Evolutionary conservation across 495 filamentous ascomycete genomes (phyloP).

Genomic region (Hypoxylon trugodes): DNA sequence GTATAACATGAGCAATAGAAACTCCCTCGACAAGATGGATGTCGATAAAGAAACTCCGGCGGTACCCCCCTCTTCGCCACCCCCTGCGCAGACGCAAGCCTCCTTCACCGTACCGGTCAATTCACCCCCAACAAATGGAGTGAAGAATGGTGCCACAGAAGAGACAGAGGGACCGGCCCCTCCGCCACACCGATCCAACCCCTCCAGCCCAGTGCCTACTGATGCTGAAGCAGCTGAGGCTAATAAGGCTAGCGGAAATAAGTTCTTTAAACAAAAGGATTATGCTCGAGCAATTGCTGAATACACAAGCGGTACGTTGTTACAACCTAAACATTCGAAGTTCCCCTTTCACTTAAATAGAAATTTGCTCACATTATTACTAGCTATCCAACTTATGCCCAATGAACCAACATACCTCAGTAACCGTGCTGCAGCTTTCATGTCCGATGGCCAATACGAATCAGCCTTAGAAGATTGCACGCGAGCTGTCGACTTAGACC

Average conservation of each 20-base stretch:
- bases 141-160: constrained; percentile 44
- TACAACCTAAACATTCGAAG: too few species aligned
- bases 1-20: constrained; percentile 72
- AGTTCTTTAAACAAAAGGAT: constrained; percentile 91
- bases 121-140: constrained; percentile 42
- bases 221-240: constrained; percentile 79
- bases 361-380: constrained; percentile 19
- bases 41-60: constrained; percentile 73
- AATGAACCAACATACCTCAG: constrained; percentile 87
- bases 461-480: constrained; percentile 87
- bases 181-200: constrained; percentile 76
- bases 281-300: constrained; percentile 86
- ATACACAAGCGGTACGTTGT: constrained; percentile 84
- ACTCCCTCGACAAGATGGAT: constrained; percentile 73
- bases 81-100: constrained; percentile 50
- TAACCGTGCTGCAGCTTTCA: constrained; percentile 93
- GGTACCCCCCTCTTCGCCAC: constrained; percentile 55
- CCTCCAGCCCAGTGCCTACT: constrained; percentile 64
- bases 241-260: constrained; percentile 93
- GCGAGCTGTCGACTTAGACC: constrained; percentile 79
- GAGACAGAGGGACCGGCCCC: constrained; percentile 71
- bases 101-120: constrained; percentile 45
- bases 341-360: not conserved
- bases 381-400: constrained; percentile 84
- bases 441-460: constrained; percentile 78